Percentiles rank a stretch among this genome's conserved stretches.
These are phyloP conservation scores for Dactylellina drechsleri DNA, from an alignment of 2,329 filamentous ascomycete species.

Conservation along the genomic window DNA sequence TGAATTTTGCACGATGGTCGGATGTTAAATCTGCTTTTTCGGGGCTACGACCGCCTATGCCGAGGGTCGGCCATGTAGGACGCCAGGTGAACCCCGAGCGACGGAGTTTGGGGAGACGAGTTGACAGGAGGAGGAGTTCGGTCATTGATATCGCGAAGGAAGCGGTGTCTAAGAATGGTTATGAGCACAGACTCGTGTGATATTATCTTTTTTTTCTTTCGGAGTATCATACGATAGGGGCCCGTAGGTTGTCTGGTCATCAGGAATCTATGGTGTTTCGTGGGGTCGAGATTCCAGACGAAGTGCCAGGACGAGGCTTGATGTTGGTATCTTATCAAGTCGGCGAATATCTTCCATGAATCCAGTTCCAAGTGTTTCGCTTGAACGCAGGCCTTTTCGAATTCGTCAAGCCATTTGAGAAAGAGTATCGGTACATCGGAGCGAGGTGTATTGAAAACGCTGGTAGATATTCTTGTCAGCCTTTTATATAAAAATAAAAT, in stretches of 20 bases:
- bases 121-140: constrained; percentile 50
- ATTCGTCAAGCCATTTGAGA: constrained; percentile 52
- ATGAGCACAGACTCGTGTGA: not conserved
- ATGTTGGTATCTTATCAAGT: constrained; percentile 52
- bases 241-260: constrained; percentile 44
- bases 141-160: constrained; percentile 55
- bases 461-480: constrained; percentile 15
- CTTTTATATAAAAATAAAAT: no score
- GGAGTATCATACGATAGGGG: constrained; percentile 20
- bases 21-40: constrained; percentile 41
- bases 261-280: constrained; percentile 45
- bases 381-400: constrained; percentile 37
- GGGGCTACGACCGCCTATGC: constrained; percentile 12
- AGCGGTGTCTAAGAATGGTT: constrained; percentile 26
- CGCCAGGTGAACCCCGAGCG: constrained; percentile 52
- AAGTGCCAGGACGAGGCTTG: constrained; percentile 50
- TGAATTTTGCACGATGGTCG: constrained; percentile 49
- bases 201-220: not conserved
- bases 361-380: constrained; percentile 44
- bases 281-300: constrained; percentile 46
- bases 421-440: constrained; percentile 41
- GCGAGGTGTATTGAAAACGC: constrained; percentile 50
- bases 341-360: constrained; percentile 53
- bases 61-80: constrained; percentile 42
- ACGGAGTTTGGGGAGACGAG: constrained; percentile 43